phyloP scores from a whole-genome alignment of 1,284 basidiomycete genomes.

The Coniferiporia weirii region DNA sequence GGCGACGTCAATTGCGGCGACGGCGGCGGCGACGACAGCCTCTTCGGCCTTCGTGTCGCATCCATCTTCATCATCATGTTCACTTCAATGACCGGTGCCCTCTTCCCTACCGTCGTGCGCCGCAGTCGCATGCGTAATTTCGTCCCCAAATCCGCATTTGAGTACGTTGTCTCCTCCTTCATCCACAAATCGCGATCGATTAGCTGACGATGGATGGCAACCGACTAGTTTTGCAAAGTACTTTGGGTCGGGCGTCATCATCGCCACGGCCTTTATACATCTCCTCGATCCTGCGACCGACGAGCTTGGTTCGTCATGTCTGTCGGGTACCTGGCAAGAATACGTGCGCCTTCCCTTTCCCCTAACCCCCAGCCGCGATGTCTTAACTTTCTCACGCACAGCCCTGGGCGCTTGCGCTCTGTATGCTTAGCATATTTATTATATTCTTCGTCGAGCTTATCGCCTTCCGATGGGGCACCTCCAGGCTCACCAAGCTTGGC shows the following conservation, averaged over 20 bases:
- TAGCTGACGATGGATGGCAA: not conserved
- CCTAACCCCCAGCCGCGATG: not conserved
- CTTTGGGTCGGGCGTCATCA: slow-evolving; percentile 93
- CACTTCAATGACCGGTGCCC: slow-evolving; percentile 63
- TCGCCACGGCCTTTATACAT: slow-evolving; percentile 91
- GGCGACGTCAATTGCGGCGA: slow-evolving; percentile 24
- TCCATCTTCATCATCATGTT: slow-evolving; percentile 85
- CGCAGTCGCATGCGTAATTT: slow-evolving; percentile 54
- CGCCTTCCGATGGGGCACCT: slow-evolving; percentile 77
- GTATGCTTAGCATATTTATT: slow-evolving; percentile 72
- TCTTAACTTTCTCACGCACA: slow-evolving; percentile 26
- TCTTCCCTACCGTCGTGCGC: slow-evolving; percentile 78
- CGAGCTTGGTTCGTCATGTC: slow-evolving; percentile 67
- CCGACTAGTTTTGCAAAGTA: slow-evolving; percentile 80
- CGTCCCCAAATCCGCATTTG: slow-evolving; percentile 57
- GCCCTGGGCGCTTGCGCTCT: slow-evolving; percentile 78
- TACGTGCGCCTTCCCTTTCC: slow-evolving; percentile 52
- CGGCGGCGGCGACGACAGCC: slow-evolving; percentile 35
- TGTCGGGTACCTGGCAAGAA: slow-evolving; percentile 62
- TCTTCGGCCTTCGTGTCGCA: slow-evolving; percentile 61
- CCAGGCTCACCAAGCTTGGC: slow-evolving; percentile 54
- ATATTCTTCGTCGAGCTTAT: slow-evolving; percentile 85
- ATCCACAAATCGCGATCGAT: not conserved
- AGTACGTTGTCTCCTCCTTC: slow-evolving; percentile 44
- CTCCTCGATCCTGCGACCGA: slow-evolving; percentile 73